Evolutionary conservation across 176 grass and related monocot genomes (phyloP).

Genomic region (Hordeum vulgare): DNA sequence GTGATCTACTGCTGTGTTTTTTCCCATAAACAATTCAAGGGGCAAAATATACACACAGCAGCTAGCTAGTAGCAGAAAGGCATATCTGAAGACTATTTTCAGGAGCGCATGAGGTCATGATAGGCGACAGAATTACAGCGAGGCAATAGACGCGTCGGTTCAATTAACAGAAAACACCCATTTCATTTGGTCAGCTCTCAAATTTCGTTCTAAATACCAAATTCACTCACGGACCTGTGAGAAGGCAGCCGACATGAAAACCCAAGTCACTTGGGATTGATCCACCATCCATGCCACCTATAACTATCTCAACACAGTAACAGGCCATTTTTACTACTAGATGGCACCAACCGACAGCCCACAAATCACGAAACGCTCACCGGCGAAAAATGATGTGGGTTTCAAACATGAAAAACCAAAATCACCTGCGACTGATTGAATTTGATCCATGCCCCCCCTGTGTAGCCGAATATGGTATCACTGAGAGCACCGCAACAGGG

Average conservation of each 20-base stretch:
- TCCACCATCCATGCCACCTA: background rate
- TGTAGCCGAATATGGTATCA: background rate
- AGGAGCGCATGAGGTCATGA: background rate
- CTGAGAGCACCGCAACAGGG: background rate
- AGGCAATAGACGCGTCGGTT: fast-evolving
- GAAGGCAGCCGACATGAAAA: background rate
- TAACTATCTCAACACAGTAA: background rate
- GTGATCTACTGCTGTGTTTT: background rate
- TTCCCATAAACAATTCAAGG: background rate
- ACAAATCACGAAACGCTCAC: background rate
- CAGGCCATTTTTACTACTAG: background rate
- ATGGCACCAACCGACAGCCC: background rate
- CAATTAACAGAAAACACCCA: background rate
- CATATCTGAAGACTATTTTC: background rate
- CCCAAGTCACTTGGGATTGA: background rate
- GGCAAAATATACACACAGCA: background rate
- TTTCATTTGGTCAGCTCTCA: background rate
- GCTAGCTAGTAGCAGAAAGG: background rate
- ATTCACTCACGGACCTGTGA: background rate
- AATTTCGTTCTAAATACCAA: background rate
- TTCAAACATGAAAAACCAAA: background rate
- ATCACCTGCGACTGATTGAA: background rate
- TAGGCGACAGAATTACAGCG: background rate
- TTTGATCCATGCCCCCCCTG: background rate
- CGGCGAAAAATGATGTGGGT: background rate